Percentiles rank a stretch among this genome's conserved stretches.
These are phyloP conservation scores for Tubosaeta brunneosetosa DNA, from an alignment of 768 basidiomycete species.

Conservation along the genomic window DNA sequence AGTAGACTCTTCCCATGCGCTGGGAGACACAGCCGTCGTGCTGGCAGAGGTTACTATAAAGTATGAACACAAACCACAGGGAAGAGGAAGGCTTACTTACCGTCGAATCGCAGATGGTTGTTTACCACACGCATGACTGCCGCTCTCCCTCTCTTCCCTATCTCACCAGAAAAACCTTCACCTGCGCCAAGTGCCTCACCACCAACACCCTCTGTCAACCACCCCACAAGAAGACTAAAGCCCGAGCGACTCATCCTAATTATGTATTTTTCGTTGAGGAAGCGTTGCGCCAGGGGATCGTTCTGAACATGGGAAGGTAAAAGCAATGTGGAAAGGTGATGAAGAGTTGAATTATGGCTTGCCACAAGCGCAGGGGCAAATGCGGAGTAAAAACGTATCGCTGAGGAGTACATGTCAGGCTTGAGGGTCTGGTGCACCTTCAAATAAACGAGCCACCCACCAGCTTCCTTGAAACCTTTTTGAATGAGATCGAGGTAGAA, in stretches of 20 bases:
- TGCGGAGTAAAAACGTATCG: conserved; percentile 65
- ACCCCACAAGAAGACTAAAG: conserved; percentile 87
- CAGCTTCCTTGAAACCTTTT: conserved; percentile 85
- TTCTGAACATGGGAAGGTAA: conserved; percentile 80
- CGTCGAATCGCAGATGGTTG: conserved; percentile 86
- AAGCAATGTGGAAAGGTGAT: conserved; percentile 74
- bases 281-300: conserved; percentile 78
- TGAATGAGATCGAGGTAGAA: conserved; percentile 95
- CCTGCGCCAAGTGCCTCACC: conserved; percentile 80
- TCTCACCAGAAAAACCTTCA: conserved; percentile 74
- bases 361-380: conserved; percentile 66
- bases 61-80: conserved; percentile 16
- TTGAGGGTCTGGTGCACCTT: conserved; percentile 1
- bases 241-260: conserved; percentile 88
- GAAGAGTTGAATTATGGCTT: conserved; percentile 63
- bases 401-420: conserved; percentile 37
- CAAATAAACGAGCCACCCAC: conserved; percentile 39
- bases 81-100: conserved; percentile 38
- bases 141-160: conserved; percentile 79
- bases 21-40: conserved; percentile 55
- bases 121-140: conserved; percentile 93
- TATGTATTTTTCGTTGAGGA: conserved; percentile 86
- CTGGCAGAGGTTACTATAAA: conserved; percentile 64
- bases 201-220: conserved; percentile 91
- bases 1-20: conserved; percentile 82